Conservation (phyloP, 371 early-diverging fungal species). For the Syncephalastrum monosporum region DNA sequence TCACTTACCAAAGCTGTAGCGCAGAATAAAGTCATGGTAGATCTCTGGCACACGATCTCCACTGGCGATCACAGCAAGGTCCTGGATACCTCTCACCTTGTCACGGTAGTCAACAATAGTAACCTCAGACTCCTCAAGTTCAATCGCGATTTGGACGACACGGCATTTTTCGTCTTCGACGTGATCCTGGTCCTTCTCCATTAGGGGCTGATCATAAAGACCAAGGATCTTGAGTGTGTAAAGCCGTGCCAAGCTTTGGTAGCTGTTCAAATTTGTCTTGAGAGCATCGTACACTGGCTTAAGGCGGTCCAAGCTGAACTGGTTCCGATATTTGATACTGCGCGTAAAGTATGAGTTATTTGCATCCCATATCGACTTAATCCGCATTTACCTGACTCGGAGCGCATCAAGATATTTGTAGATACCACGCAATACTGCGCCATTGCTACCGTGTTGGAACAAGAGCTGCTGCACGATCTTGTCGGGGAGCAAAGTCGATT, state of each 20-base stretch:
- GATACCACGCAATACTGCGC: constrained; percentile 57
- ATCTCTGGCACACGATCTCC: constrained; percentile 62
- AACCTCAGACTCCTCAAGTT: constrained; percentile 64
- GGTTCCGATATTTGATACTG: constrained; percentile 31
- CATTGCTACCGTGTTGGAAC: constrained; percentile 48
- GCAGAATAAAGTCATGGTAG: constrained; percentile 62
- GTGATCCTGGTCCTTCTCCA: constrained; percentile 44
- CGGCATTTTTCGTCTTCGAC: constrained; percentile 32
- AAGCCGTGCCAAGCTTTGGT: constrained; percentile 60
- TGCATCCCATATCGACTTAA: neutral
- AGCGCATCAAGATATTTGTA: constrained; percentile 52
- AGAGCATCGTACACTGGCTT: constrained; percentile 51
- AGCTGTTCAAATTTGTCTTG: constrained; percentile 61
- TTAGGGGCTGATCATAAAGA: constrained; percentile 62
- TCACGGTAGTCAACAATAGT: constrained; percentile 73
- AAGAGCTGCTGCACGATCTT: constrained; percentile 43
- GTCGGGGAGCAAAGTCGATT: constrained; percentile 13
- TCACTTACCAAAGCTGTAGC: constrained; percentile 58
- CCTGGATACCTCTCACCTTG: constrained; percentile 72
- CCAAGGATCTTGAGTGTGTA: constrained; percentile 72
- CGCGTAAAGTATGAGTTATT: neutral
- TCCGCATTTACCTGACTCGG: constrained; percentile 41
- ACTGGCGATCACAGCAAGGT: constrained; percentile 56
- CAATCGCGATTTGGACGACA: constrained; percentile 52
- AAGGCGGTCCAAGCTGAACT: constrained; percentile 39